Percentiles rank a stretch among this genome's conserved stretches.
Conservation (phyloP, 2,329 filamentous ascomycete species). For the Rosellinia necatrix region DNA sequence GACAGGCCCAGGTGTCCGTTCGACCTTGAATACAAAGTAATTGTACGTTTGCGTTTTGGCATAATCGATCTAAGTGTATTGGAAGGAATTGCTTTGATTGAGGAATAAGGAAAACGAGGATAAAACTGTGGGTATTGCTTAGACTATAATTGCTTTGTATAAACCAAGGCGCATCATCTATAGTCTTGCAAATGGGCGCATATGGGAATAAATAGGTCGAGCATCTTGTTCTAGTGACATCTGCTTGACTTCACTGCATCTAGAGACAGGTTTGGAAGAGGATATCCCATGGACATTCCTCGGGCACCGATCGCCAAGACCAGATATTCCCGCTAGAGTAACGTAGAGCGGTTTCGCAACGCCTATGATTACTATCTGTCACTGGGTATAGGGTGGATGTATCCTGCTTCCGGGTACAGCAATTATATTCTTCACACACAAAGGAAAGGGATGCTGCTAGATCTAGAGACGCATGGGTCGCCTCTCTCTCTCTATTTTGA, state of each 20-base stretch:
- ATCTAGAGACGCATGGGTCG: conserved; percentile 33
- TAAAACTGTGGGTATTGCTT: not conserved
- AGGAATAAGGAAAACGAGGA: too few relatives aligned
- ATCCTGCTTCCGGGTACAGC: conserved; percentile 10
- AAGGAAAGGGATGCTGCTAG: conserved; percentile 27
- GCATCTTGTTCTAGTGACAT: not conserved
- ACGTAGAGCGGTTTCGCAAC: not conserved
- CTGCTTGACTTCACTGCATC: not conserved
- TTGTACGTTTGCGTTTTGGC: too few relatives aligned
- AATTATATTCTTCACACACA: conserved; percentile 31
- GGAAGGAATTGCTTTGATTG: too few relatives aligned
- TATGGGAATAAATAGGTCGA: not conserved
- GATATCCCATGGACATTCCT: not conserved
- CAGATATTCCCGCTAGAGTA: too few relatives aligned
- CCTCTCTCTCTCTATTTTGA: conserved; percentile 43
- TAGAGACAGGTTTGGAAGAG: not conserved
- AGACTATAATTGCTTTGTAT: not conserved
- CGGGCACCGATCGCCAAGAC: not conserved
- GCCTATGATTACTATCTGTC: not conserved
- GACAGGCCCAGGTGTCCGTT: too few relatives aligned
- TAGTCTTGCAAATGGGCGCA: not conserved
- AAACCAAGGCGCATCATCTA: not conserved
- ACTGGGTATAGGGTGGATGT: not conserved
- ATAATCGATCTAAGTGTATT: too few relatives aligned
- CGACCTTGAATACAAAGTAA: too few relatives aligned